Conservation (phyloP, 2,329 filamentous ascomycete species). For the Trichophyton equinum region DNA sequence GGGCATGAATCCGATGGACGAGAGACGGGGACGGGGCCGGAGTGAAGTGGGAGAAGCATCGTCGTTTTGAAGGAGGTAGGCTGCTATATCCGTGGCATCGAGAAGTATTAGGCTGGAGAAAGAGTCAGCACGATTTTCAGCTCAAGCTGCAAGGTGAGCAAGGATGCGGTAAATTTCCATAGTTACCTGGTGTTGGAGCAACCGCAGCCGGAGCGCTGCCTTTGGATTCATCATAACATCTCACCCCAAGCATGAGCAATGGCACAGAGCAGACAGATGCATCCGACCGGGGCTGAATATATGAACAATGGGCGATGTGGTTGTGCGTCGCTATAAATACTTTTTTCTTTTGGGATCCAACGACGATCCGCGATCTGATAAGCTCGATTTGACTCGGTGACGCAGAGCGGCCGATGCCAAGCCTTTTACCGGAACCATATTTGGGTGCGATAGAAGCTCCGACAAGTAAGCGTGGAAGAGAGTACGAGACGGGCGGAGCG, state of each 20-base stretch:
- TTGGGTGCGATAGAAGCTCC: background rate
- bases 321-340: background rate
- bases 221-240: slow-evolving; percentile 8
- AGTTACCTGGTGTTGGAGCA: slow-evolving; percentile 8
- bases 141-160: background rate
- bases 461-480: no score
- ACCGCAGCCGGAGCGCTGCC: slow-evolving; percentile 5
- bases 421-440: background rate
- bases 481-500: no score
- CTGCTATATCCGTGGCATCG: background rate
- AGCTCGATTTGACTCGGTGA: background rate
- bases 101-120: slow-evolving; percentile 8
- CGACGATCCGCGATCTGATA: background rate
- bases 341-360: background rate
- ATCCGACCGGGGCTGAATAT: background rate
- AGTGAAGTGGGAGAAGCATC: slow-evolving; percentile 10
- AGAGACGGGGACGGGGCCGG: background rate
- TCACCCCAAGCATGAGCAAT: background rate
- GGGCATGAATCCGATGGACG: background rate
- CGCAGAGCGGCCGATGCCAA: background rate
- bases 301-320: background rate
- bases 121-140: background rate
- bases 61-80: slow-evolving; percentile 9
- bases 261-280: background rate
- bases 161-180: background rate